phyloP scores from a whole-genome alignment of 2,329 filamentous ascomycete species.

The Metarhizium robertsii region DNA sequence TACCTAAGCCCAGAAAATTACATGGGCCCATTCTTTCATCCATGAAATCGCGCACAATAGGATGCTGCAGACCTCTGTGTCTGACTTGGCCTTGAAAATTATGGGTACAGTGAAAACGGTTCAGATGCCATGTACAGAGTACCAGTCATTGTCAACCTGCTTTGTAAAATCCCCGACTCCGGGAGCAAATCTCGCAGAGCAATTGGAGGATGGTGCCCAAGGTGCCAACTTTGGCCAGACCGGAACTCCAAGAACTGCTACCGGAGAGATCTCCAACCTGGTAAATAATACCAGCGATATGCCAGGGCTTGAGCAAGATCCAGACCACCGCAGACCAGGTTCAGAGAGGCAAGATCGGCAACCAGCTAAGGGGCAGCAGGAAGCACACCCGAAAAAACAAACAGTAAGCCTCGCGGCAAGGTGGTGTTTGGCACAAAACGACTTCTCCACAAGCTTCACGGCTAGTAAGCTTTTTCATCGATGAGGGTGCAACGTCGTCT shows the following conservation, averaged over 20 bases:
- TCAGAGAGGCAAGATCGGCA: neutral
- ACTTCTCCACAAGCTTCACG: neutral
- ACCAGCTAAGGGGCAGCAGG: neutral
- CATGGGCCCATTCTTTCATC: neutral
- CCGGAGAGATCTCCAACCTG: neutral
- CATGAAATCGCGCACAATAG: neutral
- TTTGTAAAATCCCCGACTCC: neutral
- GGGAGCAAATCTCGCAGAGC: too few species aligned
- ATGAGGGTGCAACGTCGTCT: neutral
- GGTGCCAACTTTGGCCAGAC: neutral
- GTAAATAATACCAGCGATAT: neutral
- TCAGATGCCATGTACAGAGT: neutral
- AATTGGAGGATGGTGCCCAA: too few species aligned
- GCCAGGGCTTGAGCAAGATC: neutral
- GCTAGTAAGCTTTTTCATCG: neutral
- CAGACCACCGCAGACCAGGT: neutral
- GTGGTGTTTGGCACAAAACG: neutral
- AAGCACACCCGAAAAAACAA: neutral
- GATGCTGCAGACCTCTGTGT: neutral
- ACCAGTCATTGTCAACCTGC: neutral
- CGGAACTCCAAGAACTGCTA: neutral
- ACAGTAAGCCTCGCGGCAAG: neutral
- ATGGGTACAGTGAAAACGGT: neutral
- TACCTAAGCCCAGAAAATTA: neutral
- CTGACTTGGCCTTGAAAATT: neutral